Base-by-base conservation (phyloP, 768 basidiomycete species). In the Clavaria fumosa region DNA sequence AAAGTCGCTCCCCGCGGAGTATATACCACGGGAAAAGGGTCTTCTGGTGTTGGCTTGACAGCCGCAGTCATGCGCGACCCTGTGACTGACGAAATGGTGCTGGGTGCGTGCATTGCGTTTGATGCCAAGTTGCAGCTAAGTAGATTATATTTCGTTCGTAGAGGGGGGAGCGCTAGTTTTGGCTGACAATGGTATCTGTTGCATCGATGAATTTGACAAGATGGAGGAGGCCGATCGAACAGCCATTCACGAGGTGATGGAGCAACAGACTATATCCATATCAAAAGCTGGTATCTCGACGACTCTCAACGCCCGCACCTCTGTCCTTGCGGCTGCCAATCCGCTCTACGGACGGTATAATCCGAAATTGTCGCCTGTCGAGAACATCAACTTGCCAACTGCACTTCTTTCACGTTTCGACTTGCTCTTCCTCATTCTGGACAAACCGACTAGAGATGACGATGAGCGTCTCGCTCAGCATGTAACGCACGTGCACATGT, bases 161-260 rank as follows among this genome's bases (percentile, higher is more conserved):
- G 95, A 99, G 86, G 95, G 95, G 4, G 95, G 95, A 20, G 95
- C 95, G n/a, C 73, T 99, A 37, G 95, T 99, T 11, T 72, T 99
- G 33, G 93, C 95, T 7, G 95, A 99, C 57, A 99, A 99, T 47
- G 95, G 95, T 20, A 99, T 99, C 51, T 96, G 91, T 63, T 97
- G 93, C 57, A 99, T 99, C 45, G 95, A 99, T 47, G 95, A 99
- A 54, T 99, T 99, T 53, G 95, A 99, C 64, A 97, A 99, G 57
- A 99, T 99, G 95, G 95, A 97, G 47, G 95, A 99, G 60, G 57
- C 86, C 1, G 95, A 97, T 56, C 69, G 95, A 47, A 97, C 95
- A 2, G 88, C 95, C 10, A 97, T 99, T 44, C 95, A 99, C 61
- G 95, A 99, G 69, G 95, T 99, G 43, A 99, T 99, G 95, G 93